Evolutionary conservation across 202 grass and related monocot species (phyloP), one percentile per base, ranked within the genome.

Genomic region (Thinopyrum obtusiflorum): DNA sequence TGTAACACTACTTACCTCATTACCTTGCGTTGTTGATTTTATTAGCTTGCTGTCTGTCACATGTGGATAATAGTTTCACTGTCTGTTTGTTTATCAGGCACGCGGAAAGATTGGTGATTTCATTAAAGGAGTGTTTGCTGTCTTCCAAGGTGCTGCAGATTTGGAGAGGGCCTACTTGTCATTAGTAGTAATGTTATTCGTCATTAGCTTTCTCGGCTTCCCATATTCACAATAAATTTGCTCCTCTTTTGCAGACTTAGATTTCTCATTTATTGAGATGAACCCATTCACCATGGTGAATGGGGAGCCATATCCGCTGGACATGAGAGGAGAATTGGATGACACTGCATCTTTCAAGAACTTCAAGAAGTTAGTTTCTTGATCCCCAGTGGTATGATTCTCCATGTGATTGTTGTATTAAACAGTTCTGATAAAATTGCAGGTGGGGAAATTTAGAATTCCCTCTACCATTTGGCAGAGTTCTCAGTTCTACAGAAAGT

Each of bases 281-380:
- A 97, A 97, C 82, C 94, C 92, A 35, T 97, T 97, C 78, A 89
- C 94, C 29, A 86, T 97, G 66, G 88, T 97, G 81, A 94, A 97
- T 65, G 90, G 88, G 11, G 90, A 91, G 77, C 95, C 95, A 68
- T 94, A 94, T 80, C 95, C 92, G 24, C 77, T 94, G 73, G 95
- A 97, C 80, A 97, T 93, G 92, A 88, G 95, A 47, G 95, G 92
- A 81, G 95, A 97, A 68, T 29, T 97, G 61, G 95, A 97, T 89
- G 95, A 97, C 68, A 97, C 95, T 25, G 92, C 95, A 78, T 83
- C 92, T 89, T 97, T 97, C 87, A 97, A 97, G 85, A 97, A 97
- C 85, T 97, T 97, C 90, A 97, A 94, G 66, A 97, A 93, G 95
- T 94, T 81, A 71, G 76, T 80, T 15, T 65, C 47, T 39, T 27